phyloP scores from a whole-genome alignment of 495 filamentous ascomycete genomes.

The Penicillium riverlandense region DNA sequence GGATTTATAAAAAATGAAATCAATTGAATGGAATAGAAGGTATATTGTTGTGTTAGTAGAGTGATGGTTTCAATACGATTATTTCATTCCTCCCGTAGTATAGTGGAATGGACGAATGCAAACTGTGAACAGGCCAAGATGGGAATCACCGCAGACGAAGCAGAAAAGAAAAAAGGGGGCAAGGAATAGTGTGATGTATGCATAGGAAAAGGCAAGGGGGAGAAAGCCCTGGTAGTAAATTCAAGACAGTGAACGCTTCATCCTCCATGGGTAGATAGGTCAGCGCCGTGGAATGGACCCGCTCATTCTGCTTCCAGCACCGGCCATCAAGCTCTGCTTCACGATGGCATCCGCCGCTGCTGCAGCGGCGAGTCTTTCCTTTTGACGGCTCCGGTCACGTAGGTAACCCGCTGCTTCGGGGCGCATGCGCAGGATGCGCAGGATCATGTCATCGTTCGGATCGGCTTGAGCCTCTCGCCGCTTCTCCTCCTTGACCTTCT shows the following conservation, averaged over 20 bases:
- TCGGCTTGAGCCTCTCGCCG: constrained; percentile 92
- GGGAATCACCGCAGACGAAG: constrained; percentile 5
- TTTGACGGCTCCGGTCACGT: constrained; percentile 84
- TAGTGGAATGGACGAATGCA: no score
- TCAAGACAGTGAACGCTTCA: no score
- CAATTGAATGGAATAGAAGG: not conserved
- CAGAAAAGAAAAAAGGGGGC: not conserved
- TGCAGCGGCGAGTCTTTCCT: constrained; percentile 82
- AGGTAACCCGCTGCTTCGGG: constrained; percentile 90
- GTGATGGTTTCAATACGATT: constrained; percentile 1
- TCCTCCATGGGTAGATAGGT: not conserved
- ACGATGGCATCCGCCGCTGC: constrained; percentile 94
- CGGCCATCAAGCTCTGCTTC: constrained; percentile 74
- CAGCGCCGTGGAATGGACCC: constrained; percentile 41
- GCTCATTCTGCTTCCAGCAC: constrained; percentile 56
- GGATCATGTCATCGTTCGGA: constrained; percentile 96
- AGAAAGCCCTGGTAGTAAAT: not conserved
- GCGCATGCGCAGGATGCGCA: constrained; percentile 91
- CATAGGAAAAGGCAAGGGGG: not conserved
- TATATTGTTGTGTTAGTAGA: not conserved
- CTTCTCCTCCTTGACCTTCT: constrained; percentile 90
- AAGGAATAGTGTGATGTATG: not conserved
- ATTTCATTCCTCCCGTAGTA: not conserved
- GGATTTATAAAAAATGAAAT: not conserved
- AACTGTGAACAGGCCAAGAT: constrained; percentile 1